Evolutionary conservation across 2,329 filamentous ascomycete genomes (phyloP).

Genomic region (Exophiala viscosa): DNA sequence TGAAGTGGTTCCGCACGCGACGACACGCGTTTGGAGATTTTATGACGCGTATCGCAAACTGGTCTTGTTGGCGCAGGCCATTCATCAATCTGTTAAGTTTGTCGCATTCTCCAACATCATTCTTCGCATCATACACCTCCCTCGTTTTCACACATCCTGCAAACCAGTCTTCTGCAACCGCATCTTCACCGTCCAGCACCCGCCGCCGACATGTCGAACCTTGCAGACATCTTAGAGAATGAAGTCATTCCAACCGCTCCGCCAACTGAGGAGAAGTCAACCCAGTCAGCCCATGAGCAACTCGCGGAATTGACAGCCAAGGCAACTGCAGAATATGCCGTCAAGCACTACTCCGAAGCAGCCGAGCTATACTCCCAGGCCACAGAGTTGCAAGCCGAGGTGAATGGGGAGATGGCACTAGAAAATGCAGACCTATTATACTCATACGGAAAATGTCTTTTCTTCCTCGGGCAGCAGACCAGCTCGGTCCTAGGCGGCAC

Average conservation of each 20-base stretch:
- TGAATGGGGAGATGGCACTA: slow-evolving; percentile 87
- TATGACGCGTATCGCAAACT: background rate
- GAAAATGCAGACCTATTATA: slow-evolving; percentile 93
- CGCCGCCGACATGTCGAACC: slow-evolving; percentile 12
- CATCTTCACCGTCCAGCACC: background rate
- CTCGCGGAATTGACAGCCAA: slow-evolving; percentile 75
- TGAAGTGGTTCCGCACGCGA: slow-evolving; percentile 5
- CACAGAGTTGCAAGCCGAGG: slow-evolving; percentile 80
- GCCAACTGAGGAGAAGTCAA: slow-evolving; percentile 5
- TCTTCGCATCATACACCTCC: background rate
- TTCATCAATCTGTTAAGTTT: slow-evolving; percentile 1
- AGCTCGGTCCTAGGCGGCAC: slow-evolving; percentile 89
- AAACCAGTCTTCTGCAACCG: background rate
- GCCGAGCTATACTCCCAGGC: slow-evolving; percentile 85
- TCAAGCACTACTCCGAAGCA: slow-evolving; percentile 82
- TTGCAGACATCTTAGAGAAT: slow-evolving; percentile 13
- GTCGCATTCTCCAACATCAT: background rate
- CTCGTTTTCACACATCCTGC: too few relatives aligned
- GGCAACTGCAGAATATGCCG: slow-evolving; percentile 78
- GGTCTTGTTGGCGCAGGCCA: background rate
- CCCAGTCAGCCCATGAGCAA: slow-evolving; percentile 50
- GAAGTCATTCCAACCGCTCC: slow-evolving; percentile 15
- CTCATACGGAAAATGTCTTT: slow-evolving; percentile 87
- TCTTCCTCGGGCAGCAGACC: slow-evolving; percentile 89
- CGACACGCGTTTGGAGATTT: slow-evolving; percentile 11